Conservation (phyloP, 2,329 filamentous ascomycete species). For the Drechmeria coniospora region DNA sequence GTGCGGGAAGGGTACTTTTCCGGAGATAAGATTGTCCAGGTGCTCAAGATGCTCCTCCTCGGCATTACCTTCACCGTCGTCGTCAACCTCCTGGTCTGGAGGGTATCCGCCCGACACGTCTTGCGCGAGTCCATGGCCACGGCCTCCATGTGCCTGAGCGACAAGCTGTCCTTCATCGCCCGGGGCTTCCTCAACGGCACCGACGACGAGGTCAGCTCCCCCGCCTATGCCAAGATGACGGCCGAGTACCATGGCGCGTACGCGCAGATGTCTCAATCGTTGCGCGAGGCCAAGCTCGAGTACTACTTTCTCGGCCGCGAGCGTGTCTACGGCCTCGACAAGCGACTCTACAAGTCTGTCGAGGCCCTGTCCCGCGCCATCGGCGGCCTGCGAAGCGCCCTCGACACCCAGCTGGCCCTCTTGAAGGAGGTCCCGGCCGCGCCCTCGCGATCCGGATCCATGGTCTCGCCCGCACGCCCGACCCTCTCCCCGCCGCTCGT, state of each 20-base stretch:
- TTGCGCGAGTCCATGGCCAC: constrained; percentile 58
- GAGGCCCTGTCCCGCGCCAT: constrained; percentile 77
- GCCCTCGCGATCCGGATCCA: background rate
- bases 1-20: constrained; percentile 73
- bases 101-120: constrained; percentile 58
- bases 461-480: constrained; percentile 6
- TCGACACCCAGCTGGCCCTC: constrained; percentile 75
- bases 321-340: constrained; percentile 62
- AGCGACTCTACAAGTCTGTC: constrained; percentile 66
- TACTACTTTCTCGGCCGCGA: constrained; percentile 73
- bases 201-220: constrained; percentile 58
- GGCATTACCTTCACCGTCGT: constrained; percentile 56
- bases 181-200: constrained; percentile 70
- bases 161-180: constrained; percentile 70
- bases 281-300: constrained; percentile 78
- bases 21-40: constrained; percentile 64
- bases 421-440: constrained; percentile 43
- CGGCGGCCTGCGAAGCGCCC: constrained; percentile 78
- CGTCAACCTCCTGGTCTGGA: constrained; percentile 65
- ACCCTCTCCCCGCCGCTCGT: constrained; percentile 12
- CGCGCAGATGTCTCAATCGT: constrained; percentile 55
- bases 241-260: constrained; percentile 52
- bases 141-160: constrained; percentile 59
- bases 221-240: constrained; percentile 47
- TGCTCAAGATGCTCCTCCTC: constrained; percentile 71